Percentiles rank a stretch among this genome's conserved stretches.
These are phyloP conservation scores for Stentor roeselii DNA, from an alignment of 73 alveolate species.

Conservation along the genomic window DNA sequence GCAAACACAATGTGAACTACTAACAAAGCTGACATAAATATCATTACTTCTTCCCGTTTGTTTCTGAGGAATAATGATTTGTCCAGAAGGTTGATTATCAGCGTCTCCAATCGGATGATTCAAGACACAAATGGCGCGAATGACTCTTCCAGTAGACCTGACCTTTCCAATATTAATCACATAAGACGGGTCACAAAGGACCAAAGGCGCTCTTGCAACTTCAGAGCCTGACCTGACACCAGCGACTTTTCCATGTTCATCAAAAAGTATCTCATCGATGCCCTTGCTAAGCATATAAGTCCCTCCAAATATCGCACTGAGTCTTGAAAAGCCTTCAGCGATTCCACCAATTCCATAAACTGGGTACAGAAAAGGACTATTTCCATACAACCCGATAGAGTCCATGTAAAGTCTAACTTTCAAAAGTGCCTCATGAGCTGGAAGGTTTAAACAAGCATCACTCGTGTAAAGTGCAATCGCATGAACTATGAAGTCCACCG, in stretches of 20 bases:
- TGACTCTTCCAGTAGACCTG: constrained; percentile 75
- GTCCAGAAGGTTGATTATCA: too few relatives aligned
- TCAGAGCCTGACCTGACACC: too few relatives aligned
- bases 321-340: constrained; percentile 96
- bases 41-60: constrained; percentile 80
- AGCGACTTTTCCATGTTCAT: constrained; percentile 81
- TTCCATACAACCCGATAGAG: constrained; percentile 84
- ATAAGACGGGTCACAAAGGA: constrained; percentile 97
- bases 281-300: constrained; percentile 94
- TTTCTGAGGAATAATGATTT: constrained; percentile 93
- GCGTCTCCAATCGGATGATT: too few relatives aligned
- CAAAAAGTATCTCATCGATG: constrained; percentile 87
- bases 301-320: constrained; percentile 96
- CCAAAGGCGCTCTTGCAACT: constrained; percentile 90
- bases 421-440: constrained; percentile 56
- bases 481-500: constrained; percentile 98
- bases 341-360: constrained; percentile 97
- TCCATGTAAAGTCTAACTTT: constrained; percentile 83
- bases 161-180: constrained; percentile 67
- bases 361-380: constrained; percentile 98
- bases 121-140: constrained; percentile 94
- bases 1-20: constrained; percentile 49
- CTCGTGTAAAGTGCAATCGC: constrained; percentile 91
- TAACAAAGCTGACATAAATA: constrained; percentile 52
- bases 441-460: constrained; percentile 70